phyloP scores from a whole-genome alignment of 768 basidiomycete genomes.

The Podaxis sp. region DNA sequence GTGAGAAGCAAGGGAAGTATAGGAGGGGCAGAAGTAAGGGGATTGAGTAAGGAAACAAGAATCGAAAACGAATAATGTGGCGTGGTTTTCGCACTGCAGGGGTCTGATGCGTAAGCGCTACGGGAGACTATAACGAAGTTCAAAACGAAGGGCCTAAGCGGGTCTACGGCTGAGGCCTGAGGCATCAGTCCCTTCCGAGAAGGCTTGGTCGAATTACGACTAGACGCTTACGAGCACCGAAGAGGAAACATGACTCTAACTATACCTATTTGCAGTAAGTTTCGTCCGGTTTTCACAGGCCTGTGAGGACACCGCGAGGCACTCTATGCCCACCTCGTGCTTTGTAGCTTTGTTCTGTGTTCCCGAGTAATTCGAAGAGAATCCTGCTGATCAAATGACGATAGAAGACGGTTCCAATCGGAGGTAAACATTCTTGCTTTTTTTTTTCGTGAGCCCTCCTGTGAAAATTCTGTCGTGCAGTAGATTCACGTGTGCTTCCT shows the following conservation, averaged over 20 bases:
- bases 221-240: not conserved
- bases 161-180: not conserved
- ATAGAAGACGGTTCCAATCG: not conserved
- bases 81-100: not conserved
- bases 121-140: too few relatives aligned
- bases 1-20: not conserved
- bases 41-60: not conserved
- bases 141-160: not conserved
- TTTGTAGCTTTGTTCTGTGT: not conserved
- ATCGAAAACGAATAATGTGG: not conserved
- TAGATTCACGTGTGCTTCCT: not conserved
- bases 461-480: not conserved
- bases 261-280: not conserved
- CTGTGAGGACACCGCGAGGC: not conserved
- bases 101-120: not conserved
- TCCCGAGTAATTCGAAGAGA: not conserved
- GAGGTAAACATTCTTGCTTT: not conserved
- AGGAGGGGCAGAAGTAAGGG: not conserved
- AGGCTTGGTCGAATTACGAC: not conserved
- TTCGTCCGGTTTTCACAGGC: not conserved
- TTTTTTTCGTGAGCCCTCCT: not conserved
- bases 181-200: not conserved
- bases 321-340: not conserved
- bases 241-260: not conserved
- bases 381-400: not conserved